A percentile compares a stretch with the other conserved stretches of the same genome.
Evolutionary conservation across 148 eudicot species (phyloP).

Genomic region (Rhododendron kiyosumense): DNA sequence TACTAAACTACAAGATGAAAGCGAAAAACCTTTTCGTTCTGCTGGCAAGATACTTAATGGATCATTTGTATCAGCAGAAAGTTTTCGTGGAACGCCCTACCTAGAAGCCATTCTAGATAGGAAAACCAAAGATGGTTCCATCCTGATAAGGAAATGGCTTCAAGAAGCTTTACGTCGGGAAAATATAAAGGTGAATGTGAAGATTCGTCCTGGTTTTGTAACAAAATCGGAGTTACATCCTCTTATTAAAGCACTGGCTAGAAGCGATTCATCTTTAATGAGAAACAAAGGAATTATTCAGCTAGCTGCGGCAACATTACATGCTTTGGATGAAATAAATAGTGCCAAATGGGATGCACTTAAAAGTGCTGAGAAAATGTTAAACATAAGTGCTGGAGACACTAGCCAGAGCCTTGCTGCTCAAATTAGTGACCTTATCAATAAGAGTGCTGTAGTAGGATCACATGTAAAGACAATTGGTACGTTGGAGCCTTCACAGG

Average conservation of each 20-base stretch:
- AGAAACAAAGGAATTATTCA: conserved; percentile 89
- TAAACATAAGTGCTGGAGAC: conserved; percentile 80
- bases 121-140: conserved; percentile 74
- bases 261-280: conserved; percentile 54
- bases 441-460: conserved; percentile 60
- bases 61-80: conserved; percentile 72
- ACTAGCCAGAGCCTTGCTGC: conserved; percentile 97
- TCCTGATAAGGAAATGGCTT: conserved; percentile 89
- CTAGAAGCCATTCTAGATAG: conserved; percentile 79
- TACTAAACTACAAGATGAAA: conserved; percentile 35
- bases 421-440: conserved; percentile 82
- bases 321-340: conserved; percentile 62
- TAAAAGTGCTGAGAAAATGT: conserved; percentile 89
- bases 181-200: conserved; percentile 56
- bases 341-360: conserved; percentile 88
- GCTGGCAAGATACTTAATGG: conserved; percentile 48
- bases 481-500: conserved; percentile 37
- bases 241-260: conserved; percentile 64
- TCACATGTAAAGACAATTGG: conserved; percentile 31
- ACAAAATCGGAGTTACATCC: conserved; percentile 63
- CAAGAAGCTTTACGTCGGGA: conserved; percentile 81
- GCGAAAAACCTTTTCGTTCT: conserved; percentile 22
- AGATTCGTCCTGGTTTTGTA: conserved; percentile 64
- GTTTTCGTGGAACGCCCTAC: conserved; percentile 76
- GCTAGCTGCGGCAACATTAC: conserved; percentile 63